Evolutionary conservation across 495 filamentous ascomycete species (phyloP).

Genomic region (Articulospora tetracladia): DNA sequence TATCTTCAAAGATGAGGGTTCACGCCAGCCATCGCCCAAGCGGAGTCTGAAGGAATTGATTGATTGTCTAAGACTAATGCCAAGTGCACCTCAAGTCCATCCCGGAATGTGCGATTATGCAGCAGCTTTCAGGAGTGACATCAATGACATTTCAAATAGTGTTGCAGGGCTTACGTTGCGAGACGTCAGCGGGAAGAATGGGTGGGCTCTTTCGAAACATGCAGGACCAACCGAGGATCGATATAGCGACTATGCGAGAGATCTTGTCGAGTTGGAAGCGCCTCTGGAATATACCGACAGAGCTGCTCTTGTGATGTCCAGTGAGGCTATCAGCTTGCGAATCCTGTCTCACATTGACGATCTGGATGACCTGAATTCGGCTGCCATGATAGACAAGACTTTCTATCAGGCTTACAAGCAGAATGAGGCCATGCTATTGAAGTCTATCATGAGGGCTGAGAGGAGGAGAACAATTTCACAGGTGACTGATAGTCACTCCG

Average conservation of each 20-base stretch:
- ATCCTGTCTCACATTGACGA: conserved; percentile 28
- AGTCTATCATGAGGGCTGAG: conserved; percentile 18
- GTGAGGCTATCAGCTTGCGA: conserved; percentile 24
- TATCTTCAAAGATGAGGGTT: conserved; percentile 19
- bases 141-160: conserved; percentile 37
- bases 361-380: conserved; percentile 27
- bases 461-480: conserved; percentile 16
- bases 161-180: conserved; percentile 31
- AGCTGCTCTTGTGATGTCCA: not conserved
- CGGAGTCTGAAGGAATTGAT: conserved; percentile 31
- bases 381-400: conserved; percentile 26
- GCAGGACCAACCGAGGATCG: conserved; percentile 13
- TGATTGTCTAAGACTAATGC: conserved; percentile 28
- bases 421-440: conserved; percentile 26
- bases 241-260: conserved; percentile 2
- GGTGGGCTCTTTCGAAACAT: conserved; percentile 31
- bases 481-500: not conserved
- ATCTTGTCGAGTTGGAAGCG: conserved; percentile 13
- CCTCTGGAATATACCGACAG: conserved; percentile 1
- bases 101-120: conserved; percentile 36
- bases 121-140: conserved; percentile 32
- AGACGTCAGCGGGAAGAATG: conserved; percentile 30
- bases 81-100: conserved; percentile 31
- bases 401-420: conserved; percentile 31
- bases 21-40: conserved; percentile 10